Evolutionary conservation across 345 rosid genomes (phyloP).

Genomic region (Durio zibethinus): DNA sequence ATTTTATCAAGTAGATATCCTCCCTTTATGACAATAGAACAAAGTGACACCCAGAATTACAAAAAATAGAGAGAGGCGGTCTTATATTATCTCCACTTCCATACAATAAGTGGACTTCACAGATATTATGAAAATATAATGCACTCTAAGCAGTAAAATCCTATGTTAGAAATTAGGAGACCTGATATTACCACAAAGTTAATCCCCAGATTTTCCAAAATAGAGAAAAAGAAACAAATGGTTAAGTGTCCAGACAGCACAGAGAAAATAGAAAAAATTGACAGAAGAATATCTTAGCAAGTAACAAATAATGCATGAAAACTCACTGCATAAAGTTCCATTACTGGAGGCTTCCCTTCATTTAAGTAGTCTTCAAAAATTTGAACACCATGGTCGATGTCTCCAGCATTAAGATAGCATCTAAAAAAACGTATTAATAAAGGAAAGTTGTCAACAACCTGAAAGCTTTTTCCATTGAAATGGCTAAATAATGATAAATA

Average conservation of each 20-base stretch:
- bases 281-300: background rate
- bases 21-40: background rate
- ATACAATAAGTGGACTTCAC: background rate
- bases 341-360: constrained; percentile 40
- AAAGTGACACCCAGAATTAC: background rate
- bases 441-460: background rate
- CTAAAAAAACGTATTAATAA: constrained; percentile 25
- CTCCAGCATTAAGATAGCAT: constrained; percentile 75
- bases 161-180: background rate
- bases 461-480: constrained; percentile 2
- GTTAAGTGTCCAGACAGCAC: background rate
- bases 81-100: background rate
- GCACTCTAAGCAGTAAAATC: background rate
- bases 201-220: background rate
- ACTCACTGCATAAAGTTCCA: constrained; percentile 73
- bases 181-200: background rate
- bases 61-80: background rate
- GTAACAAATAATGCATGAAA: background rate
- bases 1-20: background rate
- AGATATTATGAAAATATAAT: background rate
- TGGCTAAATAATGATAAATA: constrained; percentile 1
- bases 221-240: background rate
- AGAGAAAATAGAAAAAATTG: background rate
- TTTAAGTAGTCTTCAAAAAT: constrained; percentile 55
- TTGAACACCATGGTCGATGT: constrained; percentile 64